Base-by-base conservation (phyloP, 208 protist genomes). In the Crithidia acanthocephali region DNA sequence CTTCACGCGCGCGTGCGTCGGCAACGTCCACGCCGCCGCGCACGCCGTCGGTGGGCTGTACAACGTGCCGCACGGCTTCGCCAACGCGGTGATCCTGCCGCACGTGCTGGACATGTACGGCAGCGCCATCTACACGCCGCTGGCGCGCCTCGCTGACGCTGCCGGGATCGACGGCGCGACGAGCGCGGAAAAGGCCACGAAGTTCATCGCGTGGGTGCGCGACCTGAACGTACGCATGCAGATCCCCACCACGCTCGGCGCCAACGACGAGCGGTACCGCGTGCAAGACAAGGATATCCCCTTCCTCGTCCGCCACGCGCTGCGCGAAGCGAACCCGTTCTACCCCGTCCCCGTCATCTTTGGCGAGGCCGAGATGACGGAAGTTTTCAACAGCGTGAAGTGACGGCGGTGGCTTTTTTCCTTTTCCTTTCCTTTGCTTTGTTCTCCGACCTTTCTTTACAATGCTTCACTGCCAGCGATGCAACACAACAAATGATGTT, bases 1-100 rank as follows among this genome's bases (percentile, higher is more conserved):
- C 44, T 97, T 96, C 72, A 87, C 90, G 22, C 93, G 92, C 32
- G 85, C 88, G 0, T 90, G 87, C 64, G 86, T 97, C n/a, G 93
- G 89, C 74, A 83, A 94, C 68, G 81, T 86, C 40, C 93, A 97
- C 72, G 89, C 88, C 11, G 72, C 87, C 8, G 90, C 93, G 28
- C 91, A 97, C 72, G 75, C 81, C 25, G 72, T 97, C 7, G 91
- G 93, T 33, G 75, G 79, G 20, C 50, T 87, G 30, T 96, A 87
- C 80, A 72, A 95, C 48, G 77, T 91, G 44, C 86, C 91, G 33
- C 91, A 97, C 76, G 91, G 93, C 32, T 80, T 83, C 48, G 85
- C 86, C n/a, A 95, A 95, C 72, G 87, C 90, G 0, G 61, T 97
- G 0, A 72, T 94, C 20, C 78, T 97, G 35, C 86, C 82, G 18